Percentiles rank a stretch among this genome's conserved stretches.
Evolutionary conservation across 129 eudicot genomes (phyloP).

Genomic region (Gnaphalium uliginosum): DNA sequence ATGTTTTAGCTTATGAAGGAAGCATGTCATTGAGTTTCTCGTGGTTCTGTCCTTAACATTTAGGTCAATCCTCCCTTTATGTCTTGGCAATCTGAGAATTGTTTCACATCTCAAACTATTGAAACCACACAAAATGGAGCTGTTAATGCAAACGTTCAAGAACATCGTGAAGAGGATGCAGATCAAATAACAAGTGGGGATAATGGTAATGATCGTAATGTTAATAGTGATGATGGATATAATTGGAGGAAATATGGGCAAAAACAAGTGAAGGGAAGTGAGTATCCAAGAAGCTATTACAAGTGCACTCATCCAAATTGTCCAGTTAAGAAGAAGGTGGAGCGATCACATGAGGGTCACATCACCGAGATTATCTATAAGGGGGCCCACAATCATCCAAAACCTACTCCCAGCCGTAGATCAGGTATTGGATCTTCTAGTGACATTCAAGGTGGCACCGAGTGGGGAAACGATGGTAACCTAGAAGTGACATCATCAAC

Average conservation of each 20-base stretch:
- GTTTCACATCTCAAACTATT: constrained; percentile 36
- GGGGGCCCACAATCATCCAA: constrained; percentile 84
- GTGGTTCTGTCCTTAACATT: not conserved
- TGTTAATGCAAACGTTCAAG: constrained; percentile 48
- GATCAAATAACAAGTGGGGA: constrained; percentile 56
- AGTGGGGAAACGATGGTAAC: constrained; percentile 41
- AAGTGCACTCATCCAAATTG: constrained; percentile 86
- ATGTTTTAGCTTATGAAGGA: not conserved
- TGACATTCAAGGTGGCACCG: constrained; percentile 48
- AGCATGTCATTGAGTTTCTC: not conserved
- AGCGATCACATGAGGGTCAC: constrained; percentile 80
- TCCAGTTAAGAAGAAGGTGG: constrained; percentile 84
- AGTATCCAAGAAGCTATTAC: constrained; percentile 83
- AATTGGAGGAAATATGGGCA: constrained; percentile 95
- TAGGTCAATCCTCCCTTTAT: constrained; percentile 50
- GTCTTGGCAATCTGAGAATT: constrained; percentile 48
- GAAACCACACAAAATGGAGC: constrained; percentile 40
- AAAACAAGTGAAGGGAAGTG: constrained; percentile 94
- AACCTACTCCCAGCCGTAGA: constrained; percentile 59
- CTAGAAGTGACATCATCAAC: constrained; percentile 61
- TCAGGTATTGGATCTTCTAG: constrained; percentile 51
- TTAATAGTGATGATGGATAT: constrained; percentile 73
- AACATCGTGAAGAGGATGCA: constrained; percentile 41
- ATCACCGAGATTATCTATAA: constrained; percentile 82
- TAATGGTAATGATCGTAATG: constrained; percentile 14